phyloP scores from a whole-genome alignment of 139 green algal species.

The Asterochloris sp. region DNA sequence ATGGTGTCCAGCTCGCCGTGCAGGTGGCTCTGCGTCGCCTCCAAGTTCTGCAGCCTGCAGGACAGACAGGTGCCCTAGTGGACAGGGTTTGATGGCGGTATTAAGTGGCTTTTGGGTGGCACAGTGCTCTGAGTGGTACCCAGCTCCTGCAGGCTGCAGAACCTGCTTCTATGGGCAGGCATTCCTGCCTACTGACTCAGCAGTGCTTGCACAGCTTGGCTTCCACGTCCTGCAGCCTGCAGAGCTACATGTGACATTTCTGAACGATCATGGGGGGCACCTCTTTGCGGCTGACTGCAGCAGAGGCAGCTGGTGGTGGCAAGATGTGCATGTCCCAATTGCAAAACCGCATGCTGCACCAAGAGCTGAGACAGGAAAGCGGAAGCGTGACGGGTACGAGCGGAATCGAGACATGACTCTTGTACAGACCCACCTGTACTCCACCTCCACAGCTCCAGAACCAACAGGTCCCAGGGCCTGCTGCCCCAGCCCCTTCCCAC shows the following conservation, averaged over 20 bases:
- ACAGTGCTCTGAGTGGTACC: conserved; percentile 2
- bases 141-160: conserved; percentile 10
- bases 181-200: neutral
- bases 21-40: neutral
- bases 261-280: too few species aligned
- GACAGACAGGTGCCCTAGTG: neutral
- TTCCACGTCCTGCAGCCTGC: neutral
- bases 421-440: conserved; percentile 4
- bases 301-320: too few species aligned
- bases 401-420: too few species aligned
- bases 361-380: too few species aligned
- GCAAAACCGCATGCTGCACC: too few species aligned
- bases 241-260: neutral
- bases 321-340: too few species aligned
- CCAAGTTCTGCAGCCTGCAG: conserved; percentile 13
- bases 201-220: neutral
- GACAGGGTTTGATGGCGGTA: too few species aligned
- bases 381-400: too few species aligned
- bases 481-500: neutral
- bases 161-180: neutral
- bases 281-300: too few species aligned
- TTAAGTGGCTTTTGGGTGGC: too few species aligned
- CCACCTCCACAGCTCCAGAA: conserved; percentile 5
- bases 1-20: conserved; percentile 7
- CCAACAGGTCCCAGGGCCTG: neutral